Percentiles rank a stretch among this genome's conserved stretches.
phyloP scores from a whole-genome alignment of 2,329 filamentous ascomycete species.

The Calonectria fujianensis region DNA sequence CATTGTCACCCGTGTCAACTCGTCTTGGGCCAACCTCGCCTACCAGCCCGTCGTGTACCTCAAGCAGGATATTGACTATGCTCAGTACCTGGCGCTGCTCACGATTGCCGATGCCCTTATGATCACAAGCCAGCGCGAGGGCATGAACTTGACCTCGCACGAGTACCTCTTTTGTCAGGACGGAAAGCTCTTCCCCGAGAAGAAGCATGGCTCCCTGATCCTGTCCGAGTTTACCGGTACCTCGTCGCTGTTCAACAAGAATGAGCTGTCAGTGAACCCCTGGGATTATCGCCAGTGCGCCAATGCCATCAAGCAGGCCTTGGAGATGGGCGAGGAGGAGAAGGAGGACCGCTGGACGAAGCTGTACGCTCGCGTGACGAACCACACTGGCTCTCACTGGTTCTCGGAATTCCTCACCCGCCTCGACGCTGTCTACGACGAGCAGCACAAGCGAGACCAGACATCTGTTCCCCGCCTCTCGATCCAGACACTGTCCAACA shows the following conservation, averaged over 20 bases:
- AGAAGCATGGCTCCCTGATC: slow-evolving; percentile 92
- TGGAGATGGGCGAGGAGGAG: slow-evolving; percentile 87
- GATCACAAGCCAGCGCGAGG: slow-evolving; percentile 95
- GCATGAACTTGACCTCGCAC: slow-evolving; percentile 97
- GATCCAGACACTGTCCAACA: slow-evolving; percentile 75
- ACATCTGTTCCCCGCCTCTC: slow-evolving; percentile 91
- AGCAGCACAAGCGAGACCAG: slow-evolving; percentile 89
- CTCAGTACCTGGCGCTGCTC: slow-evolving; percentile 93
- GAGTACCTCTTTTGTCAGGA: slow-evolving; percentile 97
- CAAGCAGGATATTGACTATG: slow-evolving; percentile 94
- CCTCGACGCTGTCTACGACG: slow-evolving; percentile 85
- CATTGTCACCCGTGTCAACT: slow-evolving; percentile 96
- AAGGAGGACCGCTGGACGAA: slow-evolving; percentile 84
- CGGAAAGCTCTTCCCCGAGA: slow-evolving; percentile 79
- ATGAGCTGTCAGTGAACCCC: slow-evolving; percentile 91
- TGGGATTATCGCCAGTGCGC: slow-evolving; percentile 96
- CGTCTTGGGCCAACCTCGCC: slow-evolving; percentile 89
- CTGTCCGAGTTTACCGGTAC: slow-evolving; percentile 97
- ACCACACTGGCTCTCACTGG: slow-evolving; percentile 91
- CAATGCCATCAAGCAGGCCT: slow-evolving; percentile 86
- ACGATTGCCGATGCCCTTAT: slow-evolving; percentile 93
- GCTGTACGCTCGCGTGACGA: slow-evolving; percentile 83
- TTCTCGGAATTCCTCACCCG: slow-evolving; percentile 83
- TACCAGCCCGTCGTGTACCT: slow-evolving; percentile 96
- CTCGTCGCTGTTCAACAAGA: slow-evolving; percentile 86